Evolutionary conservation across 441 rosid species (phyloP), one percentile per base, ranked within the genome.

Genomic region (Populus hybrid): DNA sequence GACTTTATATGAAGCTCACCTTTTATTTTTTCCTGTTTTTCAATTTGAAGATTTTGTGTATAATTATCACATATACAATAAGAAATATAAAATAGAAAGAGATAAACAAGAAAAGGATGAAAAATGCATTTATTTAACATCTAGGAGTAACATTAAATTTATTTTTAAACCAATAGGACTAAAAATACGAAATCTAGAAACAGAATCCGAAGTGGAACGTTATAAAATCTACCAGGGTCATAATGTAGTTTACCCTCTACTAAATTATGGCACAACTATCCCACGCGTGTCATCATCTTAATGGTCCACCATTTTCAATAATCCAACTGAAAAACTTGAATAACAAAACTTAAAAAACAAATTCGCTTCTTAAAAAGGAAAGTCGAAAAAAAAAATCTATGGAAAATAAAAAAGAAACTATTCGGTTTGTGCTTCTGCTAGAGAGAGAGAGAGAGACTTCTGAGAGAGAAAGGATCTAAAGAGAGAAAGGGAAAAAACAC

Each of bases 231-330:
- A n/a, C 8, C 26, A 61, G 65, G 28, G 65, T 61, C 65, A 61
- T 21, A 61, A 61, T 61, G 65, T 61, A 61, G 65, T 61, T 61
- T 61, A 61, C 65, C 65, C 14, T 61, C 65, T 10, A 8, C 12
- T 9, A 9, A 18, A 21, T 21, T 2, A 21, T n/a, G 50, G 3
- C 21, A 42, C 36, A 11, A 16, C 18, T 56, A 26, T 4, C 2
- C 12, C 0, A 71, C 82, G 81, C 87, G 89, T 83, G 90, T 74
- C 82, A 0, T 0, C 11, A 1, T 2, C 5, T 71, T 0, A 76
- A 75, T 79, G 90, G 88, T 42, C 61, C 0, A 9, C 7, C 1
- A 16, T 29, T 29, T 29, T 29, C 33, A 29, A 29, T 80, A 56
- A 78, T 74, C 76, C 73, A 68, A 72, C 28, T 3, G 67, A 38